Base-by-base conservation (phyloP, 345 rosid species). In the Sisymbrium irio region DNA sequence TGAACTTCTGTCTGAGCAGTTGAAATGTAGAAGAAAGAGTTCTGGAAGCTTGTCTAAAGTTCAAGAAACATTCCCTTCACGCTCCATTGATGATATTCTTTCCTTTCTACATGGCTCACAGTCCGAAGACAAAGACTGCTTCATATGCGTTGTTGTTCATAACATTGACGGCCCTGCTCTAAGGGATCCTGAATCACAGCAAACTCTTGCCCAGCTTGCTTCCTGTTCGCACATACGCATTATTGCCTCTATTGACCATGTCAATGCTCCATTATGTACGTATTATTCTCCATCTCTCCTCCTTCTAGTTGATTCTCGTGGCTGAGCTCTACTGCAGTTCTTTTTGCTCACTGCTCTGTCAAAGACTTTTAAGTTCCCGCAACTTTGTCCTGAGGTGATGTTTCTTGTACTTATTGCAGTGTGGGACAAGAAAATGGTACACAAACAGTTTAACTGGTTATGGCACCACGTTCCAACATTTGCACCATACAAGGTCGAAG, bases 391-490 rank as follows among this genome's bases (percentile, higher is more conserved):
- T 42, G 40, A 69, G 5, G 17, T 0, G 19, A 37, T 60, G 70
- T 55, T 32, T 57, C 40, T 25, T 71, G 35, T 15, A 9, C 7
- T 10, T 11, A 71, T 65, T 71, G 62, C 79, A 92, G 97, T 92
- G 83, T 92, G 99, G 97, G 99, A 95, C 84, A 95, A 95, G 93
- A 92, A 95, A 86, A 90, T 95, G 94, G 97, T 90, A 73, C 86
- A 92, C 79, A 81, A 84, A 27, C 93, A 90, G 77, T 95, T 87
- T 65, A 89, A 92, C 75, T 95, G 99, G 97, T 78, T 78, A 58
- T 95, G 97, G 97, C 78, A 87, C 75, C 96, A 95, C 30, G 91
- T 88, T 67, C 97, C 97, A 39, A 95, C 99, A 5, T 95, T 84
- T 44, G 83, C 86, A 53, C 97, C 97, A 3, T 95, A 92, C 81